Evolutionary conservation across 148 eudicot species (phyloP).

Genomic region (Bassia scoparia): DNA sequence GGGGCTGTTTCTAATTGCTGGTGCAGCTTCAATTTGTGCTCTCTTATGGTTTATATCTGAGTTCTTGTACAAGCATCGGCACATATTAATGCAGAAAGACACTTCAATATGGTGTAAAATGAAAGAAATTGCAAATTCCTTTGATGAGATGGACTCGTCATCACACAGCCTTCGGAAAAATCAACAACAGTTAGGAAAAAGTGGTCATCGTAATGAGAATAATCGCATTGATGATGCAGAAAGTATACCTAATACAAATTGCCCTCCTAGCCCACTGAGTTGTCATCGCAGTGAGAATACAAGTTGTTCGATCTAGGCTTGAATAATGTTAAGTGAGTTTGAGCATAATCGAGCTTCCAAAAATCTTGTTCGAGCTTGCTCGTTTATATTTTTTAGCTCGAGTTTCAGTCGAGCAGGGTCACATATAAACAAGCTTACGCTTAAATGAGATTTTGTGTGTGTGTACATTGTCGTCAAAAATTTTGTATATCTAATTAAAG

Average conservation of each 20-base stretch:
- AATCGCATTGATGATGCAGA: neutral
- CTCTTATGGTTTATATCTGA: neutral
- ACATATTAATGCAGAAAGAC: slow-evolving; percentile 1
- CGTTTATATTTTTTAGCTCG: no score
- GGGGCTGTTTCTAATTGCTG: slow-evolving; percentile 31
- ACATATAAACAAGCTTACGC: no score
- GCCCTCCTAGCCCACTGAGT: slow-evolving; percentile 18
- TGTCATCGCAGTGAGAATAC: no score
- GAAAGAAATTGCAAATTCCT: slow-evolving; percentile 4
- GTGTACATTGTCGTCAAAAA: no score
- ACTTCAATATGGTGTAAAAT: slow-evolving; percentile 11
- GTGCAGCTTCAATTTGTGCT: slow-evolving; percentile 16
- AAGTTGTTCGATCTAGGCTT: no score
- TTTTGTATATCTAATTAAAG: no score
- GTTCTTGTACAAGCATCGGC: slow-evolving; percentile 22
- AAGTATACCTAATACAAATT: slow-evolving; percentile 12
- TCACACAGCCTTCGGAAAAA: slow-evolving; percentile 26
- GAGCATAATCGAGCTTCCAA: no score
- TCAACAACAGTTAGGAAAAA: neutral
- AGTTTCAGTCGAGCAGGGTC: no score
- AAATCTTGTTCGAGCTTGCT: no score
- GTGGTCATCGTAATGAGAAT: neutral
- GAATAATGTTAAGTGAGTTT: no score
- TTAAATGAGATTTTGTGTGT: no score
- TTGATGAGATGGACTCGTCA: slow-evolving; percentile 25